phyloP scores from a whole-genome alignment of 768 basidiomycete genomes.

The Agrocybe pediades region DNA sequence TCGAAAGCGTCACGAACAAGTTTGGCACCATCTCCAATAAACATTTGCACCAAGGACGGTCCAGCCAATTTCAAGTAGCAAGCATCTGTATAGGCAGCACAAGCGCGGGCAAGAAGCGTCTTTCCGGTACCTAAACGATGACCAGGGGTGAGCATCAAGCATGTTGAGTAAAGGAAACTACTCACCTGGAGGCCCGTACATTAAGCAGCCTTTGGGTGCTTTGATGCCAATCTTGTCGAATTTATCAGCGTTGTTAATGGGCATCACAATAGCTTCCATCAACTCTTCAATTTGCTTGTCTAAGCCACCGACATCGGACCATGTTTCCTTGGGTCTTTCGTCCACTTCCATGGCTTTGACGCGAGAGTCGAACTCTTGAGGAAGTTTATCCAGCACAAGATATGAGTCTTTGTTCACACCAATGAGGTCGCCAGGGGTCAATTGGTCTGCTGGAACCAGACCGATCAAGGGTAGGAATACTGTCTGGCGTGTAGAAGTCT shows the following conservation, averaged over 20 bases:
- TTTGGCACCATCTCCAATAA: slow-evolving; percentile 99
- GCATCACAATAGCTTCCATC: slow-evolving; percentile 96
- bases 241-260: slow-evolving; percentile 98
- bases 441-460: slow-evolving; percentile 89
- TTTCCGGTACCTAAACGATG: slow-evolving; percentile 95
- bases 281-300: slow-evolving; percentile 99
- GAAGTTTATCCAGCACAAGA: slow-evolving; percentile 92
- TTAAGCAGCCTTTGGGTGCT: slow-evolving; percentile 96
- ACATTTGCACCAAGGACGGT: slow-evolving; percentile 99
- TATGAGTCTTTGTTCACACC: slow-evolving; percentile 99
- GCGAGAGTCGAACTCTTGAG: slow-evolving; percentile 95
- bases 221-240: slow-evolving; percentile 99
- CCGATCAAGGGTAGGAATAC: slow-evolving; percentile 98
- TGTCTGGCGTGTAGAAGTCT: slow-evolving; percentile 97
- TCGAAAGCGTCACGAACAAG: slow-evolving; percentile 98
- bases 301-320: slow-evolving; percentile 96
- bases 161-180: slow-evolving; percentile 8
- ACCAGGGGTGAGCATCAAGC: slow-evolving; percentile 1
- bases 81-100: slow-evolving; percentile 96
- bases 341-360: slow-evolving; percentile 99
- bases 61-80: slow-evolving; percentile 98
- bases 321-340: slow-evolving; percentile 95
- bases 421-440: slow-evolving; percentile 91
- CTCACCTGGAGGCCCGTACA: slow-evolving; percentile 97
- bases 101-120: slow-evolving; percentile 95